Conservation (phyloP, 2,329 filamentous ascomycete species). For the Chlorencoelia australis region DNA sequence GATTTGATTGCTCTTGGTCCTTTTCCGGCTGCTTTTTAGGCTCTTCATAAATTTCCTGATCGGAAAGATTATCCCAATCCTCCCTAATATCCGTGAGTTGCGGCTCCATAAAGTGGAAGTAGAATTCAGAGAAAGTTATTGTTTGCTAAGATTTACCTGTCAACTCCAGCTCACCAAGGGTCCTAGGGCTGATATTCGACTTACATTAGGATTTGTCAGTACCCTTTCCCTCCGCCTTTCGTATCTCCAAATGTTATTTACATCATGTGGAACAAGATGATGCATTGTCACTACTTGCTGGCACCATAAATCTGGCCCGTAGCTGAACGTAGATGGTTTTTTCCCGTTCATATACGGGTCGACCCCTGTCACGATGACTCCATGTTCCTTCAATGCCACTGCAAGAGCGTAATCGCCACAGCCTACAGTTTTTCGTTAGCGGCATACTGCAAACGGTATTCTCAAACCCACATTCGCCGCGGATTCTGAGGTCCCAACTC, state of each 20-base stretch:
- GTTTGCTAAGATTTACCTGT: not conserved
- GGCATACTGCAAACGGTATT: not conserved
- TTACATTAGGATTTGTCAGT: conserved; percentile 8
- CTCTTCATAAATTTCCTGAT: conserved; percentile 34
- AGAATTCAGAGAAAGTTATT: conserved; percentile 32
- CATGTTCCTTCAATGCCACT: conserved; percentile 38
- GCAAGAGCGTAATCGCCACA: conserved; percentile 44
- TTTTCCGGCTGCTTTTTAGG: not conserved
- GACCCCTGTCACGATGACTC: conserved; percentile 32
- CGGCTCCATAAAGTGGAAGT: conserved; percentile 37
- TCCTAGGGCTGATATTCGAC: not conserved
- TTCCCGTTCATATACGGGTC: conserved; percentile 47
- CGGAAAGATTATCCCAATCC: conserved; percentile 44
- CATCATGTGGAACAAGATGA: conserved; percentile 42
- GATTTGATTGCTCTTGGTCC: not conserved
- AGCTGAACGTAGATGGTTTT: conserved; percentile 38
- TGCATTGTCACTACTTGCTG: conserved; percentile 49
- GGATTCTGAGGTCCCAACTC: conserved; percentile 34
- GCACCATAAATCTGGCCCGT: conserved; percentile 38
- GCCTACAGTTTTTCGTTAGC: not conserved
- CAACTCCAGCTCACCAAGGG: not conserved
- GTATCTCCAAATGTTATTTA: conserved; percentile 42
- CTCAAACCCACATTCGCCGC: conserved; percentile 28
- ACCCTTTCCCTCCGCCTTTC: conserved; percentile 31
- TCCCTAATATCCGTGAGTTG: conserved; percentile 33